phyloP scores from a whole-genome alignment of 2,329 filamentous ascomycete genomes.

The Stylonectria norvegica region DNA sequence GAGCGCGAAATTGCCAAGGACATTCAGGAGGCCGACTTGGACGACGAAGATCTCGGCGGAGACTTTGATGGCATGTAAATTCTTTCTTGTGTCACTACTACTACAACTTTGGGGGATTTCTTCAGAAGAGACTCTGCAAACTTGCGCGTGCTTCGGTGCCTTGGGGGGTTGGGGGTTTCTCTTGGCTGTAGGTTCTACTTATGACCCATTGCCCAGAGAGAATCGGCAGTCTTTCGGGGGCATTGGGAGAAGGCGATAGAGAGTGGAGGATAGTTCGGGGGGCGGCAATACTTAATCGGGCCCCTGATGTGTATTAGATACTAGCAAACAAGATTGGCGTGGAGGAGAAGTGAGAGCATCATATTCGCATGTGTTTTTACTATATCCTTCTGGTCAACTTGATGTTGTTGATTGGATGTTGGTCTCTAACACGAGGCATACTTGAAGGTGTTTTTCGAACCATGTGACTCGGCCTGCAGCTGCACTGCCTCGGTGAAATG shows the following conservation, averaged over 20 bases:
- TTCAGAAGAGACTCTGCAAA: slow-evolving; percentile 9
- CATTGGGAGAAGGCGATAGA: slow-evolving; percentile 17
- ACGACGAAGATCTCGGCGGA: slow-evolving; percentile 91
- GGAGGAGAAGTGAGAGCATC: slow-evolving; percentile 11
- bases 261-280: slow-evolving; percentile 2
- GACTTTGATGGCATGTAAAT: slow-evolving; percentile 93
- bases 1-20: slow-evolving; percentile 98
- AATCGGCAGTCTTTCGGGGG: slow-evolving; percentile 11
- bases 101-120: slow-evolving; percentile 3
- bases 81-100: slow-evolving; percentile 15
- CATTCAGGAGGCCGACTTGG: slow-evolving; percentile 95
- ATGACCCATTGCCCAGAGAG: slow-evolving; percentile 13
- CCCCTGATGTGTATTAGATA: slow-evolving; percentile 27
- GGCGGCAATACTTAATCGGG: slow-evolving; percentile 11
- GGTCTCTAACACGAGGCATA: neutral
- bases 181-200: slow-evolving; percentile 19
- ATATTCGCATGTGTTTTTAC: slow-evolving; percentile 9
- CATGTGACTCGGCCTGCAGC: too few relatives aligned
- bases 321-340: slow-evolving; percentile 8
- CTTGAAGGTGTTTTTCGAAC: too few relatives aligned
- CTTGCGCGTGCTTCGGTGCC: slow-evolving; percentile 7
- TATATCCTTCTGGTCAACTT: neutral
- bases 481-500: too few relatives aligned
- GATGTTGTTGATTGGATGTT: neutral
- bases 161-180: slow-evolving; percentile 5